These are phyloP conservation scores for Rauvolfia tetraphylla DNA, from an alignment of 257 asterid species.

Conservation along the genomic window DNA sequence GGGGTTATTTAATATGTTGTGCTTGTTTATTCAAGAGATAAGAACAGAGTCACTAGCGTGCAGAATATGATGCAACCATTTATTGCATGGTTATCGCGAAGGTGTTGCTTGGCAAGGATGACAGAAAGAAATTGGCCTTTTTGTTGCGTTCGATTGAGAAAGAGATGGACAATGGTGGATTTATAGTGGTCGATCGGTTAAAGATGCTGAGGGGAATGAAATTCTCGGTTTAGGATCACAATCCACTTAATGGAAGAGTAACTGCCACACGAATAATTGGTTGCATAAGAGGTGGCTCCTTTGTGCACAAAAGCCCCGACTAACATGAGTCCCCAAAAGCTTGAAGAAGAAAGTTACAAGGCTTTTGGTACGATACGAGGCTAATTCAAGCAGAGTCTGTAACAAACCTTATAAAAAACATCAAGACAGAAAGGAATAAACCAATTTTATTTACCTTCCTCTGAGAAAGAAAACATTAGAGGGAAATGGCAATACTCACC, in stretches of 20 bases:
- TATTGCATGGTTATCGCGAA: slow-evolving; percentile 38
- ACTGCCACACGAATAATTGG: background rate
- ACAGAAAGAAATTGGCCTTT: slow-evolving; percentile 6
- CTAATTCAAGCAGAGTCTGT: too few relatives aligned
- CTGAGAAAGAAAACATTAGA: too few relatives aligned
- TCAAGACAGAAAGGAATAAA: too few relatives aligned
- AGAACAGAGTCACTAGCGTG: slow-evolving; percentile 7
- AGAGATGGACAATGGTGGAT: slow-evolving; percentile 1
- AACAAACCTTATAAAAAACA: too few relatives aligned
- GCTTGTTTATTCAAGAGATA: slow-evolving; percentile 5
- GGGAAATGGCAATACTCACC: background rate
- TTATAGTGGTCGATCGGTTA: slow-evolving; percentile 27
- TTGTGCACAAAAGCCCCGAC: too few relatives aligned
- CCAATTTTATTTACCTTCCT: too few relatives aligned
- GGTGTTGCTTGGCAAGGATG: slow-evolving; percentile 21
- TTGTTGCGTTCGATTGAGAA: slow-evolving; percentile 9
- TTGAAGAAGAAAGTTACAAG: too few relatives aligned
- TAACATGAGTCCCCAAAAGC: too few relatives aligned
- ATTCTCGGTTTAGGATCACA: background rate
- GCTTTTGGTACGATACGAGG: too few relatives aligned
- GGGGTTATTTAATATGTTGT: background rate
- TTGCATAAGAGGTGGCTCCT: too few relatives aligned
- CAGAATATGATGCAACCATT: slow-evolving; percentile 18
- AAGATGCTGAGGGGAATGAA: slow-evolving; percentile 6
- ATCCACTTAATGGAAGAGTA: background rate